Evolutionary conservation across 2,329 filamentous ascomycete genomes (phyloP), one percentile per base, ranked within the genome.

Genomic region (Pestalotiopsis fici): DNA sequence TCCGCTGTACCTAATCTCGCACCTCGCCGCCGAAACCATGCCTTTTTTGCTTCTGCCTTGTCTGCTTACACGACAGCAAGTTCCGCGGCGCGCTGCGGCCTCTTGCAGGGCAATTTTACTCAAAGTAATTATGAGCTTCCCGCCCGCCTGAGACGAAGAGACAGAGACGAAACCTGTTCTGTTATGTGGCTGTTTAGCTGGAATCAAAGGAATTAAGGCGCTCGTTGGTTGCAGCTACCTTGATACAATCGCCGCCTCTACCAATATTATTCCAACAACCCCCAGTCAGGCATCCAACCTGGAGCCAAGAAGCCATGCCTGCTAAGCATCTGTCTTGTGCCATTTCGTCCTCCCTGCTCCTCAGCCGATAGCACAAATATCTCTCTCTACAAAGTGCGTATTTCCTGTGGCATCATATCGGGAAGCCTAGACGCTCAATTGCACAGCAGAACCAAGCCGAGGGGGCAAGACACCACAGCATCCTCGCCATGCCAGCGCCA

Each of bases 401-500:
- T 11, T 11, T 35, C 31, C 31, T 7, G 31, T 35, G 11, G 31
- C 31, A 11, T 35, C 31, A 35, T 35, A 35, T 35, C 31, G 31
- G 31, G 31, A 35, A 35, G 11, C 31, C 18, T 54, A 11, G 47
- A 54, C 47, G 18, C 21, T n/a, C 47, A 18, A 7, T 6, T 13
- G 18, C 15, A 18, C 47, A 23, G 21, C 47, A 11, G 47, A 7
- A 23, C 18, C 18, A 54, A 6, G 21, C 47, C 47, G 47, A 7
- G 9, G 47, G 18, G 47, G 15, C 7, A 7, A 35, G 31, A 31
- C 27, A 15, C 11, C 31, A 27, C 27, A 11, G 28, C n/a, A 15
- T 57, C n/a, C 25, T 59, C 9, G 69, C 65, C 66, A 77, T 77
- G 75, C 63, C 75, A 50, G 70, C 66, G 27, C 60, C 65, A 66